Base-by-base conservation (phyloP, 768 basidiomycete genomes). In the Mycena metata region DNA sequence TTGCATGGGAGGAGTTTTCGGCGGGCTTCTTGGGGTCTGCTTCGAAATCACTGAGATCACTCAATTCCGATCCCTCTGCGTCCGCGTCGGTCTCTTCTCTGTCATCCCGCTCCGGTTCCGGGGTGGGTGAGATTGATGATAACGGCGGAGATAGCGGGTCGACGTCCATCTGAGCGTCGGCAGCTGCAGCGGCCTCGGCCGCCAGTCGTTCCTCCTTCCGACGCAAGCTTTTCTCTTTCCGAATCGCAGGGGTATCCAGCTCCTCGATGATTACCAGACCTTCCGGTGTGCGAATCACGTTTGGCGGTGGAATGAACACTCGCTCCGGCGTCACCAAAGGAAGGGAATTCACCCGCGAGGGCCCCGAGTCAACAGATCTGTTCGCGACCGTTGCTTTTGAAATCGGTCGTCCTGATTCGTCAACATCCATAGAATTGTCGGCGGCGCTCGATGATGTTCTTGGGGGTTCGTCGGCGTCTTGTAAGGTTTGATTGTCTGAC, bases 181-280 rank as follows among this genome's bases (percentile, higher is more conserved):
- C 67, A 7, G 69, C n/a, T 35, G 72, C 70, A 4, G 64, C 73
- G 2, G 74, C 76, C 41, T 72, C 77, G 58, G 73, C 60, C 58
- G 69, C 64, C 21, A 72, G 65, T 47, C 71, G 79, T 63, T 82
- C 81, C 1, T 78, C 83, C 74, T 85, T 89, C 57, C 78, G 81
- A 10, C 83, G 82, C 65, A 80, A 76, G 21, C 82, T 82, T 77
- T 90, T 91, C 77, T 88, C 84, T 56, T 86, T 83, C 5, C 92
- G 87, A 45, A 86, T 90, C 5, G 85, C 85, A 41, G 92, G 92
- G 7, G 92, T 90, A 73, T 93, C 92, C 24, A 93, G 81, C 66
- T 88, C 87, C 74, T 94, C 91, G 63, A 93, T 86, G 61, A 92
- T 85, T 52, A 90, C 83, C 64, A 79, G 83, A n/a, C 86, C 85